Evolutionary conservation across 495 filamentous ascomycete species (phyloP).

Genomic region (Aspergillus heteromorphus): DNA sequence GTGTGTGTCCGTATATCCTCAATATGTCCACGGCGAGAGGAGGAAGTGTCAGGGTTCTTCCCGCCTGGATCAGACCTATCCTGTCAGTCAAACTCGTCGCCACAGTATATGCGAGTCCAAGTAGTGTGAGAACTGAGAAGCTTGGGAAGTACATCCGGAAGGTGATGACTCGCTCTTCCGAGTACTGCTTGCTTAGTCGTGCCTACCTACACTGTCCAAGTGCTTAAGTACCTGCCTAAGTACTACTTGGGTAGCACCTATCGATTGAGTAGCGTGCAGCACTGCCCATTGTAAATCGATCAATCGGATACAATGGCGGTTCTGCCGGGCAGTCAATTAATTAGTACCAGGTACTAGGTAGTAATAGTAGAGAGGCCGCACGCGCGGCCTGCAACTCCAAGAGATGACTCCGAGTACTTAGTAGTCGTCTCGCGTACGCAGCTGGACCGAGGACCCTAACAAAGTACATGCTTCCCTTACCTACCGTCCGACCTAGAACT

Average conservation of each 20-base stretch:
- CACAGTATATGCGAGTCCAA: not conserved
- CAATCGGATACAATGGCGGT: not conserved
- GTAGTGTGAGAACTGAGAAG: not conserved
- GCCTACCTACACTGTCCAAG: not conserved
- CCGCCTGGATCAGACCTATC: not conserved
- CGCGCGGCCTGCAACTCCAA: conserved; percentile 2
- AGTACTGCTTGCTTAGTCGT: not conserved
- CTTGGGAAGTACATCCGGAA: no score
- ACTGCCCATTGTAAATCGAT: not conserved
- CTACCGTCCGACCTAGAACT: not conserved
- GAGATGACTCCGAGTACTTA: no score
- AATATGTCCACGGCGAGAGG: not conserved
- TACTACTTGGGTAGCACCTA: not conserved
- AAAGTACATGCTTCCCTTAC: conserved; percentile 9
- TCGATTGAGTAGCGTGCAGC: not conserved
- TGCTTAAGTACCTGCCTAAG: no score
- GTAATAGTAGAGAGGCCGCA: not conserved
- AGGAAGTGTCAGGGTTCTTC: not conserved
- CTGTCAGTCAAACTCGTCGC: not conserved
- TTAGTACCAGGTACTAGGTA: not conserved
- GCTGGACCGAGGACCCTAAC: conserved; percentile 5
- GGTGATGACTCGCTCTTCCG: not conserved
- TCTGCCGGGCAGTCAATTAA: not conserved
- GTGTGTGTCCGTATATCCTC: not conserved
- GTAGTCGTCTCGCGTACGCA: not conserved